A percentile compares a stretch with the other conserved stretches of the same genome.
Evolutionary conservation across 441 rosid species (phyloP).

Genomic region (Kokia cookei): DNA sequence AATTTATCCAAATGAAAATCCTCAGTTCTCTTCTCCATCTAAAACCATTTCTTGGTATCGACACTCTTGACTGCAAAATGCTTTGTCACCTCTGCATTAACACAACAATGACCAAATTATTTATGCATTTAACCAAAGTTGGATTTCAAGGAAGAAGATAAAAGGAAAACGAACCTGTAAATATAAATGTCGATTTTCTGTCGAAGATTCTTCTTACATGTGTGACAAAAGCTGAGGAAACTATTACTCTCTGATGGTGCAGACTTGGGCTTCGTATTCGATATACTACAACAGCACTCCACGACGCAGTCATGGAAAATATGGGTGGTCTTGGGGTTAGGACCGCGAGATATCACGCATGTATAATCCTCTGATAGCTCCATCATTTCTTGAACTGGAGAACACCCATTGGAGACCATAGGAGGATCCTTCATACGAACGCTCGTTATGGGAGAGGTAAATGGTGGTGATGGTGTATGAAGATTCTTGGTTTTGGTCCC

Average conservation of each 20-base stretch:
- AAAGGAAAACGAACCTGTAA: slow-evolving; percentile 50
- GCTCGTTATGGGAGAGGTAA: slow-evolving; percentile 21
- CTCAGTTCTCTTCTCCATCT: slow-evolving; percentile 44
- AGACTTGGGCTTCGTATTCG: slow-evolving; percentile 23
- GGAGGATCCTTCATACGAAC: slow-evolving; percentile 27
- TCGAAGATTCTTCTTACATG: slow-evolving; percentile 74
- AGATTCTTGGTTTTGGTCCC: slow-evolving; percentile 43
- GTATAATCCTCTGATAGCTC: slow-evolving; percentile 85
- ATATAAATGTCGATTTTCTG: slow-evolving; percentile 54
- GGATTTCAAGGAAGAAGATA: too few species aligned
- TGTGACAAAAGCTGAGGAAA: slow-evolving; percentile 63
- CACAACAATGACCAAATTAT: neutral
- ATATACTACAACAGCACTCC: slow-evolving; percentile 26
- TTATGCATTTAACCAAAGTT: neutral
- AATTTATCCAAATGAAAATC: neutral
- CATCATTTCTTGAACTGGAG: slow-evolving; percentile 41
- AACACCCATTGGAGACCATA: slow-evolving; percentile 14
- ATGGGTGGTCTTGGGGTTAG: slow-evolving; percentile 75
- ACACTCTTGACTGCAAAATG: slow-evolving; percentile 80
- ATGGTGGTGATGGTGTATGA: slow-evolving; percentile 10
- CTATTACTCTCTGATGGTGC: slow-evolving; percentile 9
- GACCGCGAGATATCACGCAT: slow-evolving; percentile 68
- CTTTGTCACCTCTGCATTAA: slow-evolving; percentile 66
- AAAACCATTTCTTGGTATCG: slow-evolving; percentile 65
- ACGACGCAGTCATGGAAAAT: slow-evolving; percentile 70